These are phyloP conservation scores for Pichia kluyveri DNA, from an alignment of 805 yeast genomes.

Conservation along the genomic window DNA sequence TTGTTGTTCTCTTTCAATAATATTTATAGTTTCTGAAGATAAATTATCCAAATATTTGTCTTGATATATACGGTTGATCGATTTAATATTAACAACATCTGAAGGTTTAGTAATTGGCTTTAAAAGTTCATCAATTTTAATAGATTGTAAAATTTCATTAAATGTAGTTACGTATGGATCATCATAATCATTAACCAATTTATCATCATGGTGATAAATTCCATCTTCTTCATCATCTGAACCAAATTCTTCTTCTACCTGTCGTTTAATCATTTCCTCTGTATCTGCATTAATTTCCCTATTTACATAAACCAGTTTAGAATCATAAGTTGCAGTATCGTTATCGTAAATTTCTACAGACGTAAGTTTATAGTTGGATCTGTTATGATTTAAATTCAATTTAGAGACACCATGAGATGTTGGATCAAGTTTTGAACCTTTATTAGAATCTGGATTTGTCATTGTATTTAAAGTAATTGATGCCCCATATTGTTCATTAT, in stretches of 20 bases:
- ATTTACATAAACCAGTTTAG: constrained; percentile 18
- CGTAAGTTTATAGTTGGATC: constrained; percentile 16
- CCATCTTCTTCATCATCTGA: constrained; percentile 14
- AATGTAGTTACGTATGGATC: constrained; percentile 9
- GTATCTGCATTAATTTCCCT: constrained; percentile 15
- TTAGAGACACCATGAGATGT: constrained; percentile 18
- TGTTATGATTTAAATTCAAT: constrained; percentile 16
- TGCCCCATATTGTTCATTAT: constrained; percentile 11
- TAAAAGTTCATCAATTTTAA: constrained; percentile 50
- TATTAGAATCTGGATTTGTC: constrained; percentile 10
- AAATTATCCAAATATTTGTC: constrained; percentile 46
- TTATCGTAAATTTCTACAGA: constrained; percentile 13
- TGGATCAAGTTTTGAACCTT: constrained; percentile 24
- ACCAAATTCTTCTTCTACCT: constrained; percentile 24
- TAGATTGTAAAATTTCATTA: constrained; percentile 32
- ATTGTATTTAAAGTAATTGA: constrained; percentile 10
- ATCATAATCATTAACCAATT: constrained; percentile 12
- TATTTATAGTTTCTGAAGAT: constrained; percentile 64
- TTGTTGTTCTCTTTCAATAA: constrained; percentile 74
- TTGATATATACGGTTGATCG: constrained; percentile 58
- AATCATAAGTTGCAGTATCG: constrained; percentile 12
- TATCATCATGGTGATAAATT: not conserved
- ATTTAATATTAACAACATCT: constrained; percentile 65
- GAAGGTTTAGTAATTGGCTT: constrained; percentile 76
- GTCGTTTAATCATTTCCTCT: constrained; percentile 18